These are phyloP conservation scores for Verticillium isaacii DNA, from an alignment of 2,329 filamentous ascomycete genomes.

Conservation along the genomic window DNA sequence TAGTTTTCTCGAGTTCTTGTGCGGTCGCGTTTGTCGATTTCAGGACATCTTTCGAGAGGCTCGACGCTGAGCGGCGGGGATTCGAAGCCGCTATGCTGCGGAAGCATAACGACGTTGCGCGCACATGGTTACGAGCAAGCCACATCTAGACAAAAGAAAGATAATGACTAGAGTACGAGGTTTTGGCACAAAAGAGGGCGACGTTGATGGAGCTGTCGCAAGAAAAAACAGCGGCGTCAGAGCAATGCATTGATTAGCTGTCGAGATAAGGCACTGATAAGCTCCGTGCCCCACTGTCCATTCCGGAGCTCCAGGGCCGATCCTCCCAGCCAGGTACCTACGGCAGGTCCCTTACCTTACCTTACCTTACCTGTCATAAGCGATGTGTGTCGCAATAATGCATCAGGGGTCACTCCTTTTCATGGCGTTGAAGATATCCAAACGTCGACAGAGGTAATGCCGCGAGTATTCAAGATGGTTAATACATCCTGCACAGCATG, in stretches of 20 bases:
- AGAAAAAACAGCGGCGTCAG: not conserved
- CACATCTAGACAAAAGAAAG: conserved; percentile 3
- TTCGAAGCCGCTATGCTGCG: not conserved
- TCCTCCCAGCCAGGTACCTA: too few species aligned
- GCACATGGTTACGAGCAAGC: not conserved
- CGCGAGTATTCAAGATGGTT: too few species aligned
- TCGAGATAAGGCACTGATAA: not conserved
- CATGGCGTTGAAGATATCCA: not conserved
- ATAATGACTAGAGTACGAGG: not conserved
- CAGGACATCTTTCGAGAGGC: not conserved
- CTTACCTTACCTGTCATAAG: not conserved
- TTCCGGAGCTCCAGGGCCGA: too few species aligned
- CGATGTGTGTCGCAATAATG: too few species aligned
- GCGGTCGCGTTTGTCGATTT: not conserved
- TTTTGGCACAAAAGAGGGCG: not conserved
- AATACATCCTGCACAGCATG: too few species aligned
- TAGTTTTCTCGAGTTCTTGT: not conserved
- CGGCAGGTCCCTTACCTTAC: not conserved
- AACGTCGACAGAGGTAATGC: too few species aligned
- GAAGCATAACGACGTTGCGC: not conserved
- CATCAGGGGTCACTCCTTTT: not conserved
- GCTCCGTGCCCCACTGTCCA: not conserved
- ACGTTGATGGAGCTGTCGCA: not conserved
- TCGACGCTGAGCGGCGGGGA: not conserved
- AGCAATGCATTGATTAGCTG: not conserved